Base-by-base conservation (phyloP, 306 rosid species). In the Benincasa hispida region DNA sequence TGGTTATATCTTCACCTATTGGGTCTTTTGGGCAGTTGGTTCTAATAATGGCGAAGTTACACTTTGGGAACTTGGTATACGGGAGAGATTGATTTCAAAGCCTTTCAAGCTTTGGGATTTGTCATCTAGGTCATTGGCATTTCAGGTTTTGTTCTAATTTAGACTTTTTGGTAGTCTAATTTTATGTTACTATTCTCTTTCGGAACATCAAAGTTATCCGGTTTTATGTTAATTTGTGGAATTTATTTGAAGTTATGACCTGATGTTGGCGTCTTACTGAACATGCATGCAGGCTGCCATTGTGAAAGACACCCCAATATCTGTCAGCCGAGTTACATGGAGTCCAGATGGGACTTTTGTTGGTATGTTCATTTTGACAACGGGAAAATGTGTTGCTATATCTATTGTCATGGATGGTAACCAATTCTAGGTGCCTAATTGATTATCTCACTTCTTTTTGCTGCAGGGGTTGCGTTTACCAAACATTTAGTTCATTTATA, bases 401-500 rank as follows among this genome's bases (percentile, higher is more conserved):
- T 84, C 59, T 22, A 42, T 17, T 65, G 53, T 37, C 24, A 79
- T 74, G 76, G 21, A 50, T 70, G 79, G 58, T 9, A 67, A 56
- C 76, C 35, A 81, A 47, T 50, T 81, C 73, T 56, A 66, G 68
- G 74, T 39, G 63, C 72, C 68, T 72, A 28, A 53, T 68, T 60
- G 77, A 48, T 73, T 58, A 54, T 81, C 84, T 87, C 67, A 80
- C 76, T 72, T 79, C 72, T 80, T 79, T 76, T 74, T 87, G 61
- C 25, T 68, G 60, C 78, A 93, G 98, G 98, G 77, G 98, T 91
- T 84, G 97, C 95, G 39, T 93, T 88, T 82, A 83, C 89, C 21
- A 93, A 88, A 80, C 91, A 91, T 88, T 86, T 93, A 91, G 80
- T 93, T 83, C 98, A 91, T 75, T 75, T 93, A 70, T 93, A 93